Base-by-base conservation (phyloP, 2,329 filamentous ascomycete species). In the Dendryphion nanum region DNA sequence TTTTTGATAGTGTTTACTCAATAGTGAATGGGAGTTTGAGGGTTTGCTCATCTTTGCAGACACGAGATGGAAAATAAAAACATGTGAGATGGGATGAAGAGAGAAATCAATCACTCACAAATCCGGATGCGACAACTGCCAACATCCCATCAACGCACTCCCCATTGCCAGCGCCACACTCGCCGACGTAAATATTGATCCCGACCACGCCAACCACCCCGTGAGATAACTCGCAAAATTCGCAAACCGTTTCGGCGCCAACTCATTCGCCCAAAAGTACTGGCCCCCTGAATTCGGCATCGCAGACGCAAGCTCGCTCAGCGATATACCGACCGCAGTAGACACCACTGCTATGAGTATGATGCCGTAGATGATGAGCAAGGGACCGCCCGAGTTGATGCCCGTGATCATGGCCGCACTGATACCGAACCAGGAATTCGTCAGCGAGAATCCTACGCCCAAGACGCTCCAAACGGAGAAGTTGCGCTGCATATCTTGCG, bases 181-280 rank as follows among this genome's bases (percentile, higher is more conserved):
- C 14, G 76, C 74, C 47, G 64, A 72, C 6, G 74, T 77, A 44
- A 78, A 78, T 37, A 79, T 70, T 16, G 69, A 67, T 13, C 74
- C 75, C n/a, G 73, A 71, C 67, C 74, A 78, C 2, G 73, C 73
- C 41, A 77, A 68, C 66, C 71, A 77, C 1, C 72, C 73, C 1
- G 70, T 74, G 33, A 72, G 37, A 38, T 75, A 76, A 10, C 68
- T 71, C 5, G 67, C 63, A 37, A 74, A 64, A 18, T 69, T 69
- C 2, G 69, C 64, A 41, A 65, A 74, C 40, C 58, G 67, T 45
- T 58, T 68, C 3, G 72, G 71, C 2, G 72, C 71, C 44, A 77
- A 51, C 40, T 73, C 66, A 36, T 67, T 70, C 2, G 72, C 69
- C 72, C 72, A 76, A 45, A 73, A 75, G 48, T 76, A 76, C 51